A percentile compares a stretch with the other conserved stretches of the same genome.
Conservation (phyloP, 169 alveolate genomes). For the Plasmodium gallinaceum region DNA sequence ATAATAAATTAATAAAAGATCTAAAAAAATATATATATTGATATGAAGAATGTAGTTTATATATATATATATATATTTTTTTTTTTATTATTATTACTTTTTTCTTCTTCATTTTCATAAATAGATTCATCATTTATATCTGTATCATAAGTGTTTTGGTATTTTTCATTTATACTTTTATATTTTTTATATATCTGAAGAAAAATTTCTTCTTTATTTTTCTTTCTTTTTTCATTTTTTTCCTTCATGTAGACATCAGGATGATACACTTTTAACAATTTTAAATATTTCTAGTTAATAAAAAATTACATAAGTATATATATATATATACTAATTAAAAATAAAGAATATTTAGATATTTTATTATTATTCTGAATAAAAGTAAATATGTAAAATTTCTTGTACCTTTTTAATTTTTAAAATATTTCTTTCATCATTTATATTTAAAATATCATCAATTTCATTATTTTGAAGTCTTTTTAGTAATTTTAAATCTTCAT, state of each 20-base stretch:
- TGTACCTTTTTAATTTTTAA: constrained; percentile 43
- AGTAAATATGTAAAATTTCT: not conserved
- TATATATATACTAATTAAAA: not conserved
- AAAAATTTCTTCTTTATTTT: constrained; percentile 61
- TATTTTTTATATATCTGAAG: constrained; percentile 24
- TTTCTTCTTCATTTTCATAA: constrained; percentile 50
- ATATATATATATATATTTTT: not conserved
- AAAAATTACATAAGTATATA: not conserved
- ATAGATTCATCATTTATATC: constrained; percentile 35
- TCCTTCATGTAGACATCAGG: constrained; percentile 57
- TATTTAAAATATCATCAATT: constrained; percentile 5
- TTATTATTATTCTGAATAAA: not conserved
- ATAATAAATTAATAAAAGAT: not conserved
- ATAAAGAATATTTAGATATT: no score
- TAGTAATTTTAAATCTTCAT: constrained; percentile 39
- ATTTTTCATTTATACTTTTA: constrained; percentile 17
- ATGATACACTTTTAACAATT: constrained; percentile 31
- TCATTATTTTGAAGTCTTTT: constrained; percentile 21
- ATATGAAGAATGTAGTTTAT: no score
- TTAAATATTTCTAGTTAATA: constrained; percentile 34
- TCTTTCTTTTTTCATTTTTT: constrained; percentile 40
- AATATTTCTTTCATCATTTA: constrained; percentile 11
- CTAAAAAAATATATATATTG: not conserved
- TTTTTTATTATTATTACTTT: constrained; percentile 23
- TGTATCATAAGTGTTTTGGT: constrained; percentile 26